Percentiles rank a stretch among this genome's conserved stretches.
These are phyloP conservation scores for Picea glauca DNA, from an alignment of 75 land plant genomes.

Conservation along the genomic window DNA sequence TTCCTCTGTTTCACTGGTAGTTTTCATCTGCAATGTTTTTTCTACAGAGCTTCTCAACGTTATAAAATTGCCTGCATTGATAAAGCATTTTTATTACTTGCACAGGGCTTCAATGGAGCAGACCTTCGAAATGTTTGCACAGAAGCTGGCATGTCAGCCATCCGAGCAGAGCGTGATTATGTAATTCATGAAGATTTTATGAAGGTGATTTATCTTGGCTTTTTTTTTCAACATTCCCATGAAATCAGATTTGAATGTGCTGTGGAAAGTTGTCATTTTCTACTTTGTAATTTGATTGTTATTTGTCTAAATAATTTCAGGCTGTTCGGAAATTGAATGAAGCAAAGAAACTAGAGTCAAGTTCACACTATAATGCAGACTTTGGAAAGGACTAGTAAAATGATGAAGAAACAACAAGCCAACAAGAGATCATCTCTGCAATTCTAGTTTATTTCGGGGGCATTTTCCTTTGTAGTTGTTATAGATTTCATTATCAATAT, in stretches of 20 bases:
- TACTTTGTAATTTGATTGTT: neutral
- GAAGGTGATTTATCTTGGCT: constrained; percentile 51
- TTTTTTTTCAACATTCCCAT: neutral
- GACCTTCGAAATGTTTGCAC: constrained; percentile 91
- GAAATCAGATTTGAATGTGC: neutral
- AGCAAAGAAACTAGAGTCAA: constrained; percentile 92
- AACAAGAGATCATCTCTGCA: too few relatives aligned
- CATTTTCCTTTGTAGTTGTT: too few relatives aligned
- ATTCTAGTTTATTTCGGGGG: too few relatives aligned
- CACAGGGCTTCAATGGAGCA: constrained; percentile 84
- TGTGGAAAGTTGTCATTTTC: neutral
- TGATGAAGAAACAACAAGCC: too few relatives aligned
- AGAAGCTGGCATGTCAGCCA: constrained; percentile 93
- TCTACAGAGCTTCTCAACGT: neutral
- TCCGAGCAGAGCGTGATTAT: constrained; percentile 91
- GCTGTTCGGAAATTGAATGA: constrained; percentile 91
- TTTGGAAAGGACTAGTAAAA: constrained; percentile 77
- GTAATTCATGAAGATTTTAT: constrained; percentile 94
- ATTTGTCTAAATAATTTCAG: constrained; percentile 27
- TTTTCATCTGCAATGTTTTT: neutral
- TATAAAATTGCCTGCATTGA: neutral
- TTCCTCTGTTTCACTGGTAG: neutral
- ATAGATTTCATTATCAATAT: too few relatives aligned
- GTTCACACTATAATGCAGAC: constrained; percentile 88
- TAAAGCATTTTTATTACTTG: neutral